Conservation (phyloP, 2,329 filamentous ascomycete species). For the Neocatenulostroma microsporum region DNA sequence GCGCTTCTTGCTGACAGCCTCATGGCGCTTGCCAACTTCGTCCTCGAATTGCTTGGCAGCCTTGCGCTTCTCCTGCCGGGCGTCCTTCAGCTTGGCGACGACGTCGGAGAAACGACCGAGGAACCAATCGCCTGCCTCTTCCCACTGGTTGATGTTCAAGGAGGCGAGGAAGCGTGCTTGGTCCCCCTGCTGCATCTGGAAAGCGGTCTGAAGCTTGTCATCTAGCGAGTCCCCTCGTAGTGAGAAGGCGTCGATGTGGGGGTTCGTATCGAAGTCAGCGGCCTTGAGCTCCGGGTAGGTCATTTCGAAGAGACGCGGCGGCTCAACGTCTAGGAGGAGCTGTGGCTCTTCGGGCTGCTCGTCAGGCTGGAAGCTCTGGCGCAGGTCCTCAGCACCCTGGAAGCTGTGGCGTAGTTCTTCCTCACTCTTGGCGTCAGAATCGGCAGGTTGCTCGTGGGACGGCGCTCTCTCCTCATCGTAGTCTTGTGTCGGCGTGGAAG, state of each 20-base stretch:
- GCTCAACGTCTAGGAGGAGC: constrained; percentile 22
- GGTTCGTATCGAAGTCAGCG: constrained; percentile 23
- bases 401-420: not conserved
- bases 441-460: no score
- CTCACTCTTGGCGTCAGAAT: no score
- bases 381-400: no score
- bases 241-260: constrained; percentile 4
- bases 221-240: not conserved
- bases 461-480: no score
- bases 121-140: constrained; percentile 55
- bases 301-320: constrained; percentile 20
- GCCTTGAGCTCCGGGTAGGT: constrained; percentile 21
- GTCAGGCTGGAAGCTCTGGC: no score
- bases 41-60: constrained; percentile 47
- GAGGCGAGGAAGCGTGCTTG: constrained; percentile 46
- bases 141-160: constrained; percentile 50
- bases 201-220: constrained; percentile 4
- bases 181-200: constrained; percentile 17
- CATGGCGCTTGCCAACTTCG: constrained; percentile 48
- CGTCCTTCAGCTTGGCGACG: constrained; percentile 44
- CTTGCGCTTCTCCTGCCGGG: constrained; percentile 47
- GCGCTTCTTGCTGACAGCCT: constrained; percentile 43
- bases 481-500: no score
- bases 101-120: constrained; percentile 48
- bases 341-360: constrained; percentile 1